Base-by-base conservation (phyloP, 108 stramenopile species). In the Seminavis robusta region DNA sequence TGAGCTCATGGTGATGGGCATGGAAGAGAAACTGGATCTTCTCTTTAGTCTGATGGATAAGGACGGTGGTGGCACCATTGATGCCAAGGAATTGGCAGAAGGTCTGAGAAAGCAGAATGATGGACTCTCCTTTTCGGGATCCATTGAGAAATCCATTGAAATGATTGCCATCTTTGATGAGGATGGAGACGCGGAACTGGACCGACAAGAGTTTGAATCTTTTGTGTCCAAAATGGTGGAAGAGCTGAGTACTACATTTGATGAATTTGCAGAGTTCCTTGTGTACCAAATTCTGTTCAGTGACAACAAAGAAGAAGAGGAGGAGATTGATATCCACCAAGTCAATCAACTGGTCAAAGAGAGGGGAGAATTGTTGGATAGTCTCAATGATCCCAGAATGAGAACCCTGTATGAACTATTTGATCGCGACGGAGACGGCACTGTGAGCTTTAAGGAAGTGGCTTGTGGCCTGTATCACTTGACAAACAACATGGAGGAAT, bases 381-480 rank as follows among this genome's bases (percentile, higher is more conserved):
- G 17, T 16, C 33, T 67, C 33, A 61, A 63, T 41, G 68, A 69
- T 53, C 54, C 62, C 9, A 41, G 67, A 10, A 69, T 74, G 73
- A 63, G 63, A 33, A 43, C 51, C 13, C 27, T 74, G 4, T 74
- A 69, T 54, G 57, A 66, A 11, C 33, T 74, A 38, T 74, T 74
- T 50, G 73, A 74, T 39, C 63, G 59, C 55, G 63, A 74, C 29
- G 41, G 60, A 0, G 62, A 47, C 30, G 34, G 47, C 10, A 52
- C 56, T 26, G 67, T 74, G 24, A 67, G 66, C 39, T 74, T 74
- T 37, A 74, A 74, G 56, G 65, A 67, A 33, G 73, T 74, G 4
- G 73, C 73, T 40, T 57, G 69, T 33, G 64, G 65, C 7, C 52
- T 74, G 55, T 74, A 66, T 21, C 48, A 68, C 16, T 36, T 74